phyloP scores from a whole-genome alignment of 345 rosid genomes.

The Corchorus olitorius region DNA sequence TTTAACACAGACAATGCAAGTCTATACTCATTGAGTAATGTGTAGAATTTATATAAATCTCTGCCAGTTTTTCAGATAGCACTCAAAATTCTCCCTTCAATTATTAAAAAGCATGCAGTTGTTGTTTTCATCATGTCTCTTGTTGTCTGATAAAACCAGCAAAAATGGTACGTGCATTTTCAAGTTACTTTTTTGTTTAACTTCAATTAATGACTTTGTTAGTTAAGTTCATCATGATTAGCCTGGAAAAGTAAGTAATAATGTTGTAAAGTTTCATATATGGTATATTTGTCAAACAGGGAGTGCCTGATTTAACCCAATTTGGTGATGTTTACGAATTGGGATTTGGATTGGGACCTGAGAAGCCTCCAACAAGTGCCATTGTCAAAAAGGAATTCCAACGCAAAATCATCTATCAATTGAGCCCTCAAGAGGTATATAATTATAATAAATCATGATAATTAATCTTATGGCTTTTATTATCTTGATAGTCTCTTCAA shows the following conservation, averaged over 20 bases:
- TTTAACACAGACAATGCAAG: no score
- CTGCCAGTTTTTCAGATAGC: not conserved
- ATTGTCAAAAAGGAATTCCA: slow-evolving; percentile 56
- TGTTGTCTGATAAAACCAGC: slow-evolving; percentile 2
- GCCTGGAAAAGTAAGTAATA: slow-evolving; percentile 4
- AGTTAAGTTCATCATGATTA: not conserved
- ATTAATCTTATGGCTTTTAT: slow-evolving; percentile 10
- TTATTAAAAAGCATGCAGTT: slow-evolving; percentile 14
- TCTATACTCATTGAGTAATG: no score
- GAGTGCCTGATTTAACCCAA: slow-evolving; percentile 71
- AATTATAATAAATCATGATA: no score
- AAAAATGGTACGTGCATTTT: not conserved
- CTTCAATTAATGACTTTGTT: not conserved
- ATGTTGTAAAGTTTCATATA: not conserved
- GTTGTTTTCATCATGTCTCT: not conserved
- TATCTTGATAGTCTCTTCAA: not conserved
- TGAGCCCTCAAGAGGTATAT: slow-evolving; percentile 74
- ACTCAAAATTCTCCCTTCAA: slow-evolving; percentile 16
- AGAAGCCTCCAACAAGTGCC: slow-evolving; percentile 77
- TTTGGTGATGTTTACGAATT: slow-evolving; percentile 71
- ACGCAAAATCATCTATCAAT: slow-evolving; percentile 59
- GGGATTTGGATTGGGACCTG: slow-evolving; percentile 66
- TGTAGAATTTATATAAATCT: not conserved
- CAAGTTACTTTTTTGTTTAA: not conserved
- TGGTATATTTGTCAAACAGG: slow-evolving; percentile 44